A percentile compares a stretch with the other conserved stretches of the same genome.
Evolutionary conservation across 352 stramenopile genomes (phyloP).

Genomic region (Halophytophthora batemanensis): DNA sequence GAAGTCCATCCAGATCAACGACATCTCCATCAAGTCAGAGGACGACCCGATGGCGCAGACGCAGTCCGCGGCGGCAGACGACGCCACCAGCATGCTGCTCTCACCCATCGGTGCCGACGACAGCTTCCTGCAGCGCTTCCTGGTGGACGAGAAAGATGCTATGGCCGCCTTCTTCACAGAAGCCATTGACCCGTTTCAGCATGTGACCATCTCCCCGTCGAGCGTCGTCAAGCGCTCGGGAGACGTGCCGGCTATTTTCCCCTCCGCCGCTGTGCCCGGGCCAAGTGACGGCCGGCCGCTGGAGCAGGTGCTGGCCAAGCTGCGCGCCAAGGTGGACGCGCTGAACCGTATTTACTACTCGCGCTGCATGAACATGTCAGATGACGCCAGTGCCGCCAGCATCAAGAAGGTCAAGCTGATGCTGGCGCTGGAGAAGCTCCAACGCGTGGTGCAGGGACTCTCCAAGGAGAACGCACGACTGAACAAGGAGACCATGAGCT

Average conservation of each 20-base stretch:
- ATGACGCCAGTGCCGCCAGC: conserved; percentile 12
- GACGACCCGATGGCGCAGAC: conserved; percentile 21
- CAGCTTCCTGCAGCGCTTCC: conserved; percentile 35
- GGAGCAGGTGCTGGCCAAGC: conserved; percentile 42
- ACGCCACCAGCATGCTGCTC: conserved; percentile 56
- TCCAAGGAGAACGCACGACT: conserved; percentile 43
- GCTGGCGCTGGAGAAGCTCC: conserved; percentile 46
- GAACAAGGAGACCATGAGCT: conserved; percentile 31
- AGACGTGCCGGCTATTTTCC: conserved; percentile 2
- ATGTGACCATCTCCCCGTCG: conserved; percentile 6
- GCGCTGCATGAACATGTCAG: conserved; percentile 43
- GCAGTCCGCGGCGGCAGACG: conserved; percentile 14
- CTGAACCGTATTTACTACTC: conserved; percentile 66
- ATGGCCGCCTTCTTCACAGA: conserved; percentile 63
- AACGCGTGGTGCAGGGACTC: conserved; percentile 45
- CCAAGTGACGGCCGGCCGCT: conserved; percentile 18
- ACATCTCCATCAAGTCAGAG: conserved; percentile 35
- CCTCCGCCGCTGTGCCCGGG: not conserved
- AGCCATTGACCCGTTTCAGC: conserved; percentile 57
- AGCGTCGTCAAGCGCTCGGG: conserved; percentile 6
- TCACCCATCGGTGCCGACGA: conserved; percentile 55
- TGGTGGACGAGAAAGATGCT: conserved; percentile 57
- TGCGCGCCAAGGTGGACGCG: conserved; percentile 46
- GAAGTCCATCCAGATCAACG: conserved; percentile 41
- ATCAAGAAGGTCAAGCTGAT: conserved; percentile 50